Evolutionary conservation across 2,329 filamentous ascomycete species (phyloP), one percentile per base, ranked within the genome.

Genomic region (Colletotrichum cordylinicola): DNA sequence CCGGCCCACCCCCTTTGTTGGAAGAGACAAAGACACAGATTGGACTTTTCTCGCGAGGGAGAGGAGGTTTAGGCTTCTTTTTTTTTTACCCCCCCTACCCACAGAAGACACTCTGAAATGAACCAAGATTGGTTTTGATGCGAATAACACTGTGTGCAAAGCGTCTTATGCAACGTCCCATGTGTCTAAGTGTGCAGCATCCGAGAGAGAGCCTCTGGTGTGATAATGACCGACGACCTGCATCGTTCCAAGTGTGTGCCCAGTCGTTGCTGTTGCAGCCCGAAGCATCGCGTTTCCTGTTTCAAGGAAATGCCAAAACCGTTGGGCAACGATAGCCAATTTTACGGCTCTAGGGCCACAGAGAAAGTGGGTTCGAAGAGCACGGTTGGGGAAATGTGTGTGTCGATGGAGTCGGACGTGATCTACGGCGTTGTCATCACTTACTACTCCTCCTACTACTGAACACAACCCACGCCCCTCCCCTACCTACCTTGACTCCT

Each of bases 21-120:
- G 70, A 65, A 70, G 72, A 43, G 64, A 75, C 18, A 58, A 68
- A 64, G 27, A 64, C 62, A 68, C 74, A 75, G 74, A 74, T 75
- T 75, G 74, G 70, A 73, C 67, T 74, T 73, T 68, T 74, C 65
- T 69, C 56, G 56, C 58, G 58, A 75, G 39, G 58, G 39, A 37
- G 62, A 43, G 48, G 70, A 68, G 65, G 58, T 60, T 31, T 29
- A 65, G 68, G 37, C 37, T 70, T 18, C 39, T 65, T 18, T 43
- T 72, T 55, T 29, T 62, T 52, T 52, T 13, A 21, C 18, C n/a
- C 43, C 31, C 43, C 43, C n/a, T 52, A 52, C 43, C 69, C 29
- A 29, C 55, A 48, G 33, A 48, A 61, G 48, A 66, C 37, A 35
- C 52, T 15, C 39, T 27, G 39, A 61, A 72, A 67, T 48, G 71